Base-by-base conservation (phyloP, 2,329 filamentous ascomycete genomes). In the Hysterium pulicare region DNA sequence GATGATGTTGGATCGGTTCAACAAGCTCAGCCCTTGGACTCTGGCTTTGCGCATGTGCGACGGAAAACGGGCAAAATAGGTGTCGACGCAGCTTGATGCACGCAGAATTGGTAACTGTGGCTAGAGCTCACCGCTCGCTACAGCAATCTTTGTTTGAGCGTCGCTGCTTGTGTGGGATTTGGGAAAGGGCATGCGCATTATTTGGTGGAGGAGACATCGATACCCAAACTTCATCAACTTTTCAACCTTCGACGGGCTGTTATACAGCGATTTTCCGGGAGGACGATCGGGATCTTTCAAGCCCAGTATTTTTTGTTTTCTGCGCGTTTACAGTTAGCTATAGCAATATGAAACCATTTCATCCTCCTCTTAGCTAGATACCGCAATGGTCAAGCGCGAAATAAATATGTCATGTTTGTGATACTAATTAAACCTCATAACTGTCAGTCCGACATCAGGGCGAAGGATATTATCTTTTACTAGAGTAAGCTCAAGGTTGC, bases 1-100 rank as follows among this genome's bases (percentile, higher is more conserved):
- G 38, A 37, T 28, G 38, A 24, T 51, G 46, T 47, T 45, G 46
- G 58, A 62, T 61, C 55, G 64, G 63, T 67, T 61, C 62, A 59
- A 45, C n/a, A 53, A 52, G 53, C 61, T 58, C 54, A 53, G 59
- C 64, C 63, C 62, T 68, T 54, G 64, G 61, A 68, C 64, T 65
- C 54, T 46, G 57, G 53, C 30, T 51, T 42, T 53, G 54, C 55
- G 54, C 47, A 47, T 56, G 43, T 46, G 49, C 45, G 51, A 39
- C 40, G 55, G 53, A 55, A 23, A 45, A 24, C 42, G 30, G 39
- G 33, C 47, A 42, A 48, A 45, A 31, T 40, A 42, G 37, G 42
- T 41, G 19, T 34, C 37, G 49, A 26, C 46, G 51, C 50, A 49
- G 64, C 61, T 68, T 22, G 64, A 67, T 68, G 64, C 64, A 60